Evolutionary conservation across 169 alveolate genomes (phyloP).

Genomic region (Cryptosporidium xiaoi): DNA sequence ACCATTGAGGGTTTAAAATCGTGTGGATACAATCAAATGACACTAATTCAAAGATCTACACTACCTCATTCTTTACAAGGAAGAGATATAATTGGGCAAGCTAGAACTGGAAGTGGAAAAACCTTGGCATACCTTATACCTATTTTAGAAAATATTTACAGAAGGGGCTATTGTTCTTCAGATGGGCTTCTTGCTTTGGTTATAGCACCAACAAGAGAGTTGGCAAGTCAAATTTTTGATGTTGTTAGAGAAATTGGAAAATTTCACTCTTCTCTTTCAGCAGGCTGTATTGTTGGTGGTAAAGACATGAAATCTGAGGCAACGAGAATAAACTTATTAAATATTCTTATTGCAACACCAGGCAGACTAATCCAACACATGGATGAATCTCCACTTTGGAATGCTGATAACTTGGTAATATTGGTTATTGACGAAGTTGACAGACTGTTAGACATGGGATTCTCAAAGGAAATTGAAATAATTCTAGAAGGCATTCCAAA

Average conservation of each 20-base stretch:
- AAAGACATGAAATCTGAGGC: conserved; percentile 89
- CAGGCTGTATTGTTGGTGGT: conserved; percentile 94
- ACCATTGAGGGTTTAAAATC: conserved; percentile 85
- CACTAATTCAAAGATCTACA: conserved; percentile 88
- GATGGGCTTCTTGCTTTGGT: conserved; percentile 89
- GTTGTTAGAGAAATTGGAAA: conserved; percentile 85
- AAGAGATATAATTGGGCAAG: conserved; percentile 89
- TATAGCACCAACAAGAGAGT: conserved; percentile 91
- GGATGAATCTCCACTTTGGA: conserved; percentile 91
- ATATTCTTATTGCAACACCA: conserved; percentile 93
- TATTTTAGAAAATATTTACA: conserved; percentile 88
- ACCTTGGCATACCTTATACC: conserved; percentile 92
- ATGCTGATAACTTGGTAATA: conserved; percentile 84
- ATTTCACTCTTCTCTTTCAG: conserved; percentile 87
- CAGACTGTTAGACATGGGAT: conserved; percentile 90
- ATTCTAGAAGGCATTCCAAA: conserved; percentile 88
- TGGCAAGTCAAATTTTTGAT: conserved; percentile 91
- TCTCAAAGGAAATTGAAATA: conserved; percentile 85
- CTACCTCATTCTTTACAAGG: conserved; percentile 92
- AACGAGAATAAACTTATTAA: conserved; percentile 84
- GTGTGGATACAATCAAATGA: conserved; percentile 86
- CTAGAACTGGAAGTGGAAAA: conserved; percentile 95
- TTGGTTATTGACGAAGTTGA: conserved; percentile 89
- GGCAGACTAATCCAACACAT: conserved; percentile 94
- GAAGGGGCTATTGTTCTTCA: conserved; percentile 64